Base-by-base conservation (phyloP, 1,284 basidiomycete genomes). In the Fomitopsis palustris region DNA sequence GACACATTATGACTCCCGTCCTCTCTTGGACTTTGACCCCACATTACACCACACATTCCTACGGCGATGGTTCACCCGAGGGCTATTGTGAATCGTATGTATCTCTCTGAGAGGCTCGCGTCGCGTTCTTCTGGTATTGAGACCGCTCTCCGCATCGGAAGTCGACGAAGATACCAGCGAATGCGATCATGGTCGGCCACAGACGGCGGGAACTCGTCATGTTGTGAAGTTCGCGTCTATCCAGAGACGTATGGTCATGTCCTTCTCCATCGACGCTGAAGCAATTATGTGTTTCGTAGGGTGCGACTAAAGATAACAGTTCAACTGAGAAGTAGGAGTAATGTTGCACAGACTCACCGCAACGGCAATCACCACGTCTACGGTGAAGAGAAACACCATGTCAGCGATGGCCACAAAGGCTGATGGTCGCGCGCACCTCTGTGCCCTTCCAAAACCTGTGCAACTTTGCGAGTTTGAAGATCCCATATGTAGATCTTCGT, bases 401-500 rank as follows among this genome's bases (percentile, higher is more conserved):
- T n/a, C n/a, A 45, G 39, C 17, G 56, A 43, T 37, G 38, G 27
- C 4, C 58, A 41, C 41, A 25, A 56, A 38, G 31, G 21, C n/a
- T 29, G 19, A 4, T 19, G 27, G 56, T 29, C 4, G 10, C 21
- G 64, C 80, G 31, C 62, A 92, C 91, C 93, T 76, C 86, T 79
- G 73, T 95, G 94, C 1, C 90, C 93, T 63, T 90, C 85, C 17
- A 96, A 77, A 0, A 85, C 77, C 67, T 92, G 88, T 7, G 90
- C 74, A 6, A 96, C 76, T 65, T 90, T 79, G 33, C 94, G 83
- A 3, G 84, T 88, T 72, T 98, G 95, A 56, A 98, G 70, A 72
- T 98, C 92, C 95, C 95, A 99, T 25, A 97, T 77, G 63, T 92
- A 89, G 16, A 96, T 77, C 66, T 90, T 92, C 62, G 85, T 83